phyloP scores from a whole-genome alignment of 2,329 filamentous ascomycete species.

The Clonostachys chloroleuca region DNA sequence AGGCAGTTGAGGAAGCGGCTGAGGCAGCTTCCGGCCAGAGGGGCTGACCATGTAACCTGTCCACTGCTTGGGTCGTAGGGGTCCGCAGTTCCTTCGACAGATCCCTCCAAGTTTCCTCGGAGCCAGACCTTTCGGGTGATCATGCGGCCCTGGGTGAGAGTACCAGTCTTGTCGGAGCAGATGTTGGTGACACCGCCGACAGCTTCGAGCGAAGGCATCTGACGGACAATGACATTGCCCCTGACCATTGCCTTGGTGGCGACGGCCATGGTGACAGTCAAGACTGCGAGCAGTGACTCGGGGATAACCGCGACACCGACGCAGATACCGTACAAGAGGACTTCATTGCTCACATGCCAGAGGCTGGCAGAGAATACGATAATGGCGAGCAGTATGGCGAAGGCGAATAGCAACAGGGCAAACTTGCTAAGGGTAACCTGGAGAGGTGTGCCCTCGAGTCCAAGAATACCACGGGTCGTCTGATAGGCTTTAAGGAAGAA shows the following conservation, averaged over 20 bases:
- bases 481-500: slow-evolving; percentile 36
- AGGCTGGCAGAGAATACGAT: slow-evolving; percentile 58
- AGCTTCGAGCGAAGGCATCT: slow-evolving; percentile 61
- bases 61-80: slow-evolving; percentile 59
- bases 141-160: slow-evolving; percentile 63
- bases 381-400: slow-evolving; percentile 58
- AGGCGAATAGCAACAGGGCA: slow-evolving; percentile 72
- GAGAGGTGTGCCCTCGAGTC: slow-evolving; percentile 72
- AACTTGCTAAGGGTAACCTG: slow-evolving; percentile 84
- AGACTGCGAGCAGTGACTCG: slow-evolving; percentile 63
- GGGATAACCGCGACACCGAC: slow-evolving; percentile 61
- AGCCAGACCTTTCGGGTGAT: slow-evolving; percentile 60
- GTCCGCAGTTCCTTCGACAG: slow-evolving; percentile 49
- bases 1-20: slow-evolving; percentile 47
- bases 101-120: slow-evolving; percentile 44
- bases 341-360: slow-evolving; percentile 49
- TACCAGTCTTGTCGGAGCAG: slow-evolving; percentile 69
- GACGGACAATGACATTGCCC: slow-evolving; percentile 61
- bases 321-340: slow-evolving; percentile 57
- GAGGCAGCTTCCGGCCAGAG: slow-evolving; percentile 32
- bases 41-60: slow-evolving; percentile 37
- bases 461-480: slow-evolving; percentile 50
- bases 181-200: slow-evolving; percentile 68
- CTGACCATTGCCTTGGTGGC: slow-evolving; percentile 62
- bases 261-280: slow-evolving; percentile 68